Evolutionary conservation across 1,284 basidiomycete species (phyloP).

Genomic region (Boletus sp.): DNA sequence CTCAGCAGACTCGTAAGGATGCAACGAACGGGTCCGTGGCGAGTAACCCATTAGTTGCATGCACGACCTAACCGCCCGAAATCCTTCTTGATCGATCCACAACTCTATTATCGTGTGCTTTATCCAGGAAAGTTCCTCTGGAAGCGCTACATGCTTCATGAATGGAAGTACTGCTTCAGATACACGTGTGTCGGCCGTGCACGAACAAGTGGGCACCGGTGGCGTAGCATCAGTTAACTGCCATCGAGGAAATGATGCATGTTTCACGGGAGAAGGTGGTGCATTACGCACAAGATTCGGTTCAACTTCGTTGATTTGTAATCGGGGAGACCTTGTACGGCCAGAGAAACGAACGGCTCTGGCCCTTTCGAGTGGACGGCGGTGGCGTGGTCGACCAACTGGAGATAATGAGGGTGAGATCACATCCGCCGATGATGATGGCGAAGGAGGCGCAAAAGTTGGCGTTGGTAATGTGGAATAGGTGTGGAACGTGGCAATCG

Average conservation of each 20-base stretch:
- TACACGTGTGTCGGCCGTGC: slow-evolving; percentile 2
- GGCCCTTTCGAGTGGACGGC: slow-evolving; percentile 32
- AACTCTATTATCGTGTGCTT: slow-evolving; percentile 54
- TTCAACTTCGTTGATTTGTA: slow-evolving; percentile 21
- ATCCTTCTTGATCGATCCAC: slow-evolving; percentile 78
- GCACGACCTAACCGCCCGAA: slow-evolving; percentile 53
- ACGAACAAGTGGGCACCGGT: slow-evolving; percentile 2
- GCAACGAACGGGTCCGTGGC: slow-evolving; percentile 32
- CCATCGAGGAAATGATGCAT: slow-evolving; percentile 8
- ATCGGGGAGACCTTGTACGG: slow-evolving; percentile 24
- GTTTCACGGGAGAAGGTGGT: slow-evolving; percentile 6
- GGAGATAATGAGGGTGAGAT: slow-evolving; percentile 22
- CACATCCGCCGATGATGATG: slow-evolving; percentile 28
- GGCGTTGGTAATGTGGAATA: slow-evolving; percentile 30
- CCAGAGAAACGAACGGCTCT: slow-evolving; percentile 29
- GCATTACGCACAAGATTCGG: slow-evolving; percentile 1
- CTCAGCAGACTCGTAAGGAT: slow-evolving; percentile 29
- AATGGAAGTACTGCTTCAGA: slow-evolving; percentile 15
- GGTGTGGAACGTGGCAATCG: slow-evolving; percentile 21
- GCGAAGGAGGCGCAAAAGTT: slow-evolving; percentile 29
- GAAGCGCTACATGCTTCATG: slow-evolving; percentile 29
- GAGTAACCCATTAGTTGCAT: slow-evolving; percentile 57
- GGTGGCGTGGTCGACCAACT: slow-evolving; percentile 20
- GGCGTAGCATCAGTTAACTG: slow-evolving; percentile 10
- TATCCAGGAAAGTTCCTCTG: slow-evolving; percentile 48